Evolutionary conservation across 2,329 filamentous ascomycete genomes (phyloP).

Genomic region (Talaromyces albobiverticillius): DNA sequence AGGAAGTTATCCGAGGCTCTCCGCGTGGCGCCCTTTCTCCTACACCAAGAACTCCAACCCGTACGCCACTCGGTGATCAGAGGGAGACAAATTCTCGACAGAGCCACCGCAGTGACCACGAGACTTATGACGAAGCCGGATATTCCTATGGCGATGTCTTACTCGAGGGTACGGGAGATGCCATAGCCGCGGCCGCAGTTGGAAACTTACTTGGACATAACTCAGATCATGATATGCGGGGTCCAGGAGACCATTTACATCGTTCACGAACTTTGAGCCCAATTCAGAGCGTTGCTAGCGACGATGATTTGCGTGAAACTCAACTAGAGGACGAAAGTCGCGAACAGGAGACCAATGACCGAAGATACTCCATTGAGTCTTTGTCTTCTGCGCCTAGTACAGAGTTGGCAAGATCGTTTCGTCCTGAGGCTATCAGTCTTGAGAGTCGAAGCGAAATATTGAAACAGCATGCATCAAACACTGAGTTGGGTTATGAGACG

Average conservation of each 20-base stretch:
- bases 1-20: constrained; percentile 62
- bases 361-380: constrained; percentile 56
- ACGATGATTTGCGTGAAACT: constrained; percentile 66
- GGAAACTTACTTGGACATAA: constrained; percentile 35
- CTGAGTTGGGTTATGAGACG: constrained; percentile 38
- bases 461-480: constrained; percentile 37
- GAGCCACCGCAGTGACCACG: constrained; percentile 4
- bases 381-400: constrained; percentile 58
- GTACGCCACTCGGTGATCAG: constrained; percentile 46
- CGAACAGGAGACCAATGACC: constrained; percentile 56
- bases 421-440: constrained; percentile 50
- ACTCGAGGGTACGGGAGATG: constrained; percentile 31
- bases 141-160: constrained; percentile 27
- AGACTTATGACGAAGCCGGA: constrained; percentile 33
- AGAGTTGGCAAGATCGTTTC: constrained; percentile 54
- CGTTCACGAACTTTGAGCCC: constrained; percentile 76
- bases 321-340: constrained; percentile 57
- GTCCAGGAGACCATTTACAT: constrained; percentile 43
- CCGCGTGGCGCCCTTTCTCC: constrained; percentile 55
- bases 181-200: constrained; percentile 39
- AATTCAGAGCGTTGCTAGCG: constrained; percentile 88
- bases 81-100: constrained; percentile 29
- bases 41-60: constrained; percentile 60
- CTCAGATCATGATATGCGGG: constrained; percentile 51
- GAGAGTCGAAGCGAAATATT: constrained; percentile 51